These are phyloP conservation scores for Fraxinus pennsylvanica DNA, from an alignment of 257 asterid genomes.

Conservation along the genomic window DNA sequence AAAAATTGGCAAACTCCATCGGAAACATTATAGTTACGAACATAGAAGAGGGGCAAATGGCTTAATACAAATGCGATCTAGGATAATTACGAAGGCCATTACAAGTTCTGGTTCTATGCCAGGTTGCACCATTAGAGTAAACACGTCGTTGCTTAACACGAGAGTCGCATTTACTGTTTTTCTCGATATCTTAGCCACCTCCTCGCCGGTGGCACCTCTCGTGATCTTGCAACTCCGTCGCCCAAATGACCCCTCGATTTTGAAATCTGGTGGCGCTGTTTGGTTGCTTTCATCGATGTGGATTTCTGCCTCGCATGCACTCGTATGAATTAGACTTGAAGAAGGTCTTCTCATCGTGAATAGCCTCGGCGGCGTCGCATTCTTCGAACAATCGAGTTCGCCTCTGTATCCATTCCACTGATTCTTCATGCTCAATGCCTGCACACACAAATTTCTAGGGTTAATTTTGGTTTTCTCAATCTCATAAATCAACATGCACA, in stretches of 20 bases:
- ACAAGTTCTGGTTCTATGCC: constrained; percentile 28
- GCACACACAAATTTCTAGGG: neutral
- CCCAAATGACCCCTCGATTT: constrained; percentile 34
- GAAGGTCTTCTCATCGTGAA: constrained; percentile 41
- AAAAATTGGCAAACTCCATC: neutral
- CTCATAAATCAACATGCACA: neutral
- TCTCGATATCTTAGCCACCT: constrained; percentile 33
- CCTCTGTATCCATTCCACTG: constrained; percentile 44
- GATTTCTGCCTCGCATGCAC: constrained; percentile 37
- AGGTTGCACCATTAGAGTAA: constrained; percentile 33
- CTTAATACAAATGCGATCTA: constrained; percentile 37
- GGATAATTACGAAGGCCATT: constrained; percentile 40
- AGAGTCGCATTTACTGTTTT: constrained; percentile 32
- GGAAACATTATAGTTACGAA: constrained; percentile 9
- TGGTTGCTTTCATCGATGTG: constrained; percentile 8
- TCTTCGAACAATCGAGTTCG: constrained; percentile 16
- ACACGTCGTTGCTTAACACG: constrained; percentile 40
- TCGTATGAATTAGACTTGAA: neutral
- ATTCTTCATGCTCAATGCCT: constrained; percentile 28
- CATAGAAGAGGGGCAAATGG: constrained; percentile 32
- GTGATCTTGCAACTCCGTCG: constrained; percentile 39
- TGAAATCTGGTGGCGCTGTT: constrained; percentile 20
- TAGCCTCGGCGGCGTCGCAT: neutral
- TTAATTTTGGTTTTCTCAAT: neutral
- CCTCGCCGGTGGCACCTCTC: constrained; percentile 8